Evolutionary conservation across 2,329 filamentous ascomycete genomes (phyloP), one percentile per base, ranked within the genome.

Genomic region (Penicillium psychrosexuale): DNA sequence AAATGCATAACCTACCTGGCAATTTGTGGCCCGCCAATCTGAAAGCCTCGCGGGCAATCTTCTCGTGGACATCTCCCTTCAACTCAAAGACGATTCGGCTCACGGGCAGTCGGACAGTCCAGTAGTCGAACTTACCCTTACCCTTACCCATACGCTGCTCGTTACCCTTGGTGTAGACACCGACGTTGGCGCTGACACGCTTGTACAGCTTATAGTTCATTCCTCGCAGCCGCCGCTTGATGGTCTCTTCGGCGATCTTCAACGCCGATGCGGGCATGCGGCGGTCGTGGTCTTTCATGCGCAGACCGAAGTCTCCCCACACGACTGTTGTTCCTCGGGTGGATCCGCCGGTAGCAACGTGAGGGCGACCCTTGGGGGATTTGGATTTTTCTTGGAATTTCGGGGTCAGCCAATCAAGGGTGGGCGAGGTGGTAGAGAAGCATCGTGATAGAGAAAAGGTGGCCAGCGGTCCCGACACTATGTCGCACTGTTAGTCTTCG

Each of bases 101-200:
- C 48, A 97, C 90, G 8, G 91, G 86, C 63, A 97, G 86, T 74
- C 93, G 86, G 22, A 89, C 85, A 5, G 93, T 91, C 94, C 94
- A 99, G 71, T 96, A 90, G 72, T 99, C 94, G 71, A 99, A 97
- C 59, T 87, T 89, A 65, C 94, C 94, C 74, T 99, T 99, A 77
- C 94, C 94, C 77, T 97, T 99, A 73, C 94, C 94, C 95, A 99
- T 99, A 83, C 94, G 88, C 73, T 91, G 88, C 78, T 99, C 94
- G 69, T 97, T 99, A 55, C 94, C 94, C 73, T 88, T 94, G 55
- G 91, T 88, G 75, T 94, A 99, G 22, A 99, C 95, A 70, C 93
- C 94, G 63, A 97, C 89, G 70, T 96, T 96, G 61, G 92, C 94
- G 66, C 85, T 86, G 49, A 97, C 87, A 59, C 94, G 84, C 78